Evolutionary conservation across 2,329 filamentous ascomycete species (phyloP), one percentile per base, ranked within the genome.

Genomic region (Cordyceps javanica): DNA sequence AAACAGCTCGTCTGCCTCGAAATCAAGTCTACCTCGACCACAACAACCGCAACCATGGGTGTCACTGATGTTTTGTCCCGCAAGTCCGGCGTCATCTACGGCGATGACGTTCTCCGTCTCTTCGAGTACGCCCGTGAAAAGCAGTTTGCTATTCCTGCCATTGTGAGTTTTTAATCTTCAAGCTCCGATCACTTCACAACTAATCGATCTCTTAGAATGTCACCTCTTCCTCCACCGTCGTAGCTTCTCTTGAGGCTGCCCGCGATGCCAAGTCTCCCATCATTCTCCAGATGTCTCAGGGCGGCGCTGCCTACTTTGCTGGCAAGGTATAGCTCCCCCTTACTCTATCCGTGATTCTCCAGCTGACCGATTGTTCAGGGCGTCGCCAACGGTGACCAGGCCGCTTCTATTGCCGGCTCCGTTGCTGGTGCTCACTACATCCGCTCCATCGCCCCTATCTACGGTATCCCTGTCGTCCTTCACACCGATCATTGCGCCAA

Each of bases 401-500:
- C 86, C 68, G 93, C 91, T 61, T 96, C 91, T 65, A 89, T 99
- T 71, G 87, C 87, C 59, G 94, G 94, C 73, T 81, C 90, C 72
- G 77, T 97, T 64, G 92, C 94, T 62, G 92, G 83, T 67, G 94
- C 94, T 66, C 90, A 96, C 80, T 97, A 90, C 82, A 91, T 97
- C 79, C 90, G 92, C 71, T 80, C 89, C 65, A 78, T 97, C 68
- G 91, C 94, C 54, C 90, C 93, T 61, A 67, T 83, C 66, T 99
- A 99, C 77, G 91, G 88, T 67, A 79, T 97, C 65, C 93, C 93
- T 69, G 91, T 96, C 66, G 81, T 97, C 68, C 86, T 97, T 60
- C 92, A 97, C 85, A 95, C 93, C 72, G 94, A 99, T 75, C 94
- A 97, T 82, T 96, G 93, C 78, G 93, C 94, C 73, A 97, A 97